A percentile compares a stretch with the other conserved stretches of the same genome.
Conservation (phyloP, 2,329 filamentous ascomycete genomes). For the Capronia epimyces region DNA sequence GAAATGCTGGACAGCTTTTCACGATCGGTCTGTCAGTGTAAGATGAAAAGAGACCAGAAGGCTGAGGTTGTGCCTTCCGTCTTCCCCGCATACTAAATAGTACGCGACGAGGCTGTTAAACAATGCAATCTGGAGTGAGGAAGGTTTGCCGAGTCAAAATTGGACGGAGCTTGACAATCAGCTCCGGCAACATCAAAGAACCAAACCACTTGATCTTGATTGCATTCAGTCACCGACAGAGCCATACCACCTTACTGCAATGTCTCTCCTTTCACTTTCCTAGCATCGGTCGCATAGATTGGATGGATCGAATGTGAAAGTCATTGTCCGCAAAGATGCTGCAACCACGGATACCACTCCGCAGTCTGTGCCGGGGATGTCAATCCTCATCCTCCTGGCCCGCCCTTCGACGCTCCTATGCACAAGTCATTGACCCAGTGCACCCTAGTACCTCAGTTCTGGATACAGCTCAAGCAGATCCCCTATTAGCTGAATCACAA, state of each 20-base stretch:
- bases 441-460: constrained; percentile 51
- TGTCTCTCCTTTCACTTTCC: neutral
- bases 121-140: neutral
- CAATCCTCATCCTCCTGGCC: constrained; percentile 11
- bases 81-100: too few species aligned
- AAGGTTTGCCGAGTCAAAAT: neutral
- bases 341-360: constrained; percentile 58
- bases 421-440: constrained; percentile 34
- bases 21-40: neutral
- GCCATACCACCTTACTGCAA: neutral
- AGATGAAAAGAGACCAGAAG: neutral
- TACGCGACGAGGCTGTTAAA: neutral
- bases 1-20: too few species aligned
- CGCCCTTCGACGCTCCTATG: constrained; percentile 21
- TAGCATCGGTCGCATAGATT: neutral
- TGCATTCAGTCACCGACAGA: neutral
- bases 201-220: neutral
- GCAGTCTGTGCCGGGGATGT: constrained; percentile 20
- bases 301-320: neutral
- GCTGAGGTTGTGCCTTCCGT: neutral
- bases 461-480: constrained; percentile 12
- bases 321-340: constrained; percentile 48
- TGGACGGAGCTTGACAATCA: neutral
- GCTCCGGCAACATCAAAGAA: neutral
- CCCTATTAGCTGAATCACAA: constrained; percentile 12